Percentiles rank a stretch among this genome's conserved stretches.
These are phyloP conservation scores for Rhododendron vialii DNA, from an alignment of 148 eudicot species.

Conservation along the genomic window DNA sequence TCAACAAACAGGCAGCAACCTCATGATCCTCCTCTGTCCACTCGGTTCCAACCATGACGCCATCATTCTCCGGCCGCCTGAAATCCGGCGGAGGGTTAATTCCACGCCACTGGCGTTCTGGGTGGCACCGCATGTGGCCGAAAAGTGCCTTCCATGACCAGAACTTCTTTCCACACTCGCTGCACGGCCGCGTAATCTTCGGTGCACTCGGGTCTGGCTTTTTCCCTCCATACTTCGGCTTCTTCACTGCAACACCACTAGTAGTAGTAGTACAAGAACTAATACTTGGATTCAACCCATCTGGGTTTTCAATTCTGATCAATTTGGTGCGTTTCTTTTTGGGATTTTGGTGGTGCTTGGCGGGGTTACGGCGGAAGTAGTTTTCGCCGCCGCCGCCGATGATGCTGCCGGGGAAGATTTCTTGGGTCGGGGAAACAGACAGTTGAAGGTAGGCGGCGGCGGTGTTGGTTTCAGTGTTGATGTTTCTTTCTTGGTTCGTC, in stretches of 20 bases:
- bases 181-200: constrained; percentile 69
- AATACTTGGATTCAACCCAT: background rate
- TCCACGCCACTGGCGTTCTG: constrained; percentile 91
- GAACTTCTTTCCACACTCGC: constrained; percentile 76
- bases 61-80: constrained; percentile 6
- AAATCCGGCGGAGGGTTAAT: constrained; percentile 75
- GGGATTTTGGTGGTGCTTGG: constrained; percentile 17
- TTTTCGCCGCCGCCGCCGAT: too few species aligned
- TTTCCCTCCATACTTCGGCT: constrained; percentile 20
- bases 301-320: constrained; percentile 12
- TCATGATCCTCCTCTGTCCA: constrained; percentile 50
- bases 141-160: constrained; percentile 89
- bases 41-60: background rate
- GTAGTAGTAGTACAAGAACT: background rate
- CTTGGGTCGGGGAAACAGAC: constrained; percentile 10
- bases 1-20: constrained; percentile 54
- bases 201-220: constrained; percentile 70
- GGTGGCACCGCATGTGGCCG: constrained; percentile 99
- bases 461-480: constrained; percentile 11
- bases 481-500: background rate
- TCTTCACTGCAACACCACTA: constrained; percentile 4
- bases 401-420: background rate
- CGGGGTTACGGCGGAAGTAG: constrained; percentile 5
- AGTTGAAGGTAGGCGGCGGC: constrained; percentile 15
- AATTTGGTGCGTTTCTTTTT: constrained; percentile 47